Evolutionary conservation across 768 basidiomycete species (phyloP).

Genomic region (Pleurotus cornucopiae): DNA sequence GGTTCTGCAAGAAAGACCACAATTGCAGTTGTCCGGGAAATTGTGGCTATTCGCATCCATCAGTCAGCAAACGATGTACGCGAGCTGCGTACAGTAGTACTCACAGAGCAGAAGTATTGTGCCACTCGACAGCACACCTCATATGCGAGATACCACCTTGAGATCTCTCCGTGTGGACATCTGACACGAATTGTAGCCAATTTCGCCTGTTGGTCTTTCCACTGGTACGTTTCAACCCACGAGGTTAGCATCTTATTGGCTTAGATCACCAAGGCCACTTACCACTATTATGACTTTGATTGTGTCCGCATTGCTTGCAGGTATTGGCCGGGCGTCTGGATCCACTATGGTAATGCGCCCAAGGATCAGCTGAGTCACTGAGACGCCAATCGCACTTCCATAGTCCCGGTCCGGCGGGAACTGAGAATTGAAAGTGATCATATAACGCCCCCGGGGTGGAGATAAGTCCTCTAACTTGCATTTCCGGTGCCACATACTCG

Average conservation of each 20-base stretch:
- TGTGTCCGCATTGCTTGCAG: background rate
- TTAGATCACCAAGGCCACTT: background rate
- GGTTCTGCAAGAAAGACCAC: background rate
- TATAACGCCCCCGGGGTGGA: background rate
- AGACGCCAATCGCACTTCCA: background rate
- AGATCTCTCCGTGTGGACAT: background rate
- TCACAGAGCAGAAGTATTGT: background rate
- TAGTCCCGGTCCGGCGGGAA: background rate
- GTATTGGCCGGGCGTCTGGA: background rate
- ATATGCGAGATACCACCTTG: constrained; percentile 1
- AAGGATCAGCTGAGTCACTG: background rate
- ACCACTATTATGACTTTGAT: background rate
- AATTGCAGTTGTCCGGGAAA: background rate
- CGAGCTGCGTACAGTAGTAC: background rate
- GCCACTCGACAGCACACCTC: background rate
- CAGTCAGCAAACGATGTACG: no score
- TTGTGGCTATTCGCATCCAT: no score
- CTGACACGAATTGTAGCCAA: background rate
- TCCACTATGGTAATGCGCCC: background rate
- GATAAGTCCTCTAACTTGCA: background rate
- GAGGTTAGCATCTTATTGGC: background rate
- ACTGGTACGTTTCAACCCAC: background rate
- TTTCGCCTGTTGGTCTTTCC: background rate
- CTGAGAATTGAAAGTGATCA: background rate
- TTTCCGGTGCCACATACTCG: background rate